A percentile compares a stretch with the other conserved stretches of the same genome.
phyloP scores from a whole-genome alignment of 495 filamentous ascomycete genomes.

The Lophiotrema nucula region DNA sequence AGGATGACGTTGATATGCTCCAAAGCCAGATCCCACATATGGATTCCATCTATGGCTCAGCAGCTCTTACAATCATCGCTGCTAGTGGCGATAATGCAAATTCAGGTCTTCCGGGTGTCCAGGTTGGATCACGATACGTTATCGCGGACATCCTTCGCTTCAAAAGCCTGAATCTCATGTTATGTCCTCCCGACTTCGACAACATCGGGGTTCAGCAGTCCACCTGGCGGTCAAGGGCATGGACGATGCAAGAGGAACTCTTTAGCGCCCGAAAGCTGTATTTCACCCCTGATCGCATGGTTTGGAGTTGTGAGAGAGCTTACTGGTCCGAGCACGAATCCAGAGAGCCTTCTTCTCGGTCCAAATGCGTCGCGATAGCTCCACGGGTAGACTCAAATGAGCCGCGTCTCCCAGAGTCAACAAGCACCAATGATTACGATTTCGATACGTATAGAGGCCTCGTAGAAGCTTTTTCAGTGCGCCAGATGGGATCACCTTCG shows the following conservation, averaged over 20 bases:
- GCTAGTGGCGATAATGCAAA: not conserved
- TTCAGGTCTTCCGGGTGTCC: not conserved
- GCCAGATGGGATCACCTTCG: too few relatives aligned
- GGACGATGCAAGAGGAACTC: slow-evolving; percentile 1
- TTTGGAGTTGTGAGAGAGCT: too few relatives aligned
- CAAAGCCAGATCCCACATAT: not conserved
- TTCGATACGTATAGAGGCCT: too few relatives aligned
- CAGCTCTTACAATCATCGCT: not conserved
- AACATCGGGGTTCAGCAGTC: not conserved
- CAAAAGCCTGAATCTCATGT: not conserved
- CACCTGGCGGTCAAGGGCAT: not conserved
- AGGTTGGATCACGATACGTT: not conserved
- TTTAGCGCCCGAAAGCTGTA: not conserved
- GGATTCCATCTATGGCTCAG: not conserved
- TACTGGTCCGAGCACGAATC: too few relatives aligned
- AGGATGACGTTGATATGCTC: not conserved
- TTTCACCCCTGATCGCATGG: too few relatives aligned
- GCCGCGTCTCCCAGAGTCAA: too few relatives aligned
- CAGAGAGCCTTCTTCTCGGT: too few relatives aligned
- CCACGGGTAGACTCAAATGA: too few relatives aligned
- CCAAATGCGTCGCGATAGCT: too few relatives aligned
- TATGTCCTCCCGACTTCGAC: not conserved
- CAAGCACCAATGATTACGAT: too few relatives aligned
- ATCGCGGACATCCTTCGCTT: not conserved
- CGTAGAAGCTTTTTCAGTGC: too few relatives aligned